phyloP scores from a whole-genome alignment of 2,329 filamentous ascomycete genomes.

The Trichoderma breve region DNA sequence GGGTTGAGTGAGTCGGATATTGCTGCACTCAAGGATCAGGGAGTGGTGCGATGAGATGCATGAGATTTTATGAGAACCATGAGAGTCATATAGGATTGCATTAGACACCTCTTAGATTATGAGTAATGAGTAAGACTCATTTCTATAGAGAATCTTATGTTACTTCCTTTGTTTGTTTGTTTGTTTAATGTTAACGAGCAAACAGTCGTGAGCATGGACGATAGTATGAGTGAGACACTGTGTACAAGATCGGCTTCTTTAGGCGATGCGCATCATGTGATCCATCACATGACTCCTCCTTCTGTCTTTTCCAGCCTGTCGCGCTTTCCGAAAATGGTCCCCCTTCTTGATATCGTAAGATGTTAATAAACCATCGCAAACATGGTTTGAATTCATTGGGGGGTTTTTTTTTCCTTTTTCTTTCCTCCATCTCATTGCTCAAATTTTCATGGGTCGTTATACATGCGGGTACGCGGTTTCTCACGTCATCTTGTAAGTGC shows the following conservation, averaged over 20 bases:
- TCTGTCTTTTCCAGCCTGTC: neutral
- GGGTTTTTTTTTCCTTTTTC: neutral
- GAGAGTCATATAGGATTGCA: neutral
- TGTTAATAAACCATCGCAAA: neutral
- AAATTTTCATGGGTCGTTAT: neutral
- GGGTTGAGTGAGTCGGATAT: constrained; percentile 61
- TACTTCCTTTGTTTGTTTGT: neutral
- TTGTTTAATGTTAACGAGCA: neutral
- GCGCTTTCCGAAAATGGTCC: constrained; percentile 12
- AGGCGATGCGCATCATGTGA: neutral
- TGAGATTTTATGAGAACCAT: neutral
- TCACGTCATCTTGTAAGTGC: neutral
- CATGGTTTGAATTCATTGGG: neutral
- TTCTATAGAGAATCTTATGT: neutral
- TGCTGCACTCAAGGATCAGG: constrained; percentile 58
- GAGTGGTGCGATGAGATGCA: constrained; percentile 57
- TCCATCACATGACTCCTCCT: constrained; percentile 1
- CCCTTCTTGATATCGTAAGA: constrained; percentile 4
- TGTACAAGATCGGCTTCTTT: neutral
- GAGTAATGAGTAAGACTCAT: neutral
- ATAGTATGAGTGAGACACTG: neutral
- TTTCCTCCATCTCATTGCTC: neutral
- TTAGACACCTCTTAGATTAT: neutral
- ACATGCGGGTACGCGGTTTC: neutral
- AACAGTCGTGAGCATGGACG: neutral